Conservation (phyloP, 2,329 filamentous ascomycete species). For the Metarhizium guizhouense region DNA sequence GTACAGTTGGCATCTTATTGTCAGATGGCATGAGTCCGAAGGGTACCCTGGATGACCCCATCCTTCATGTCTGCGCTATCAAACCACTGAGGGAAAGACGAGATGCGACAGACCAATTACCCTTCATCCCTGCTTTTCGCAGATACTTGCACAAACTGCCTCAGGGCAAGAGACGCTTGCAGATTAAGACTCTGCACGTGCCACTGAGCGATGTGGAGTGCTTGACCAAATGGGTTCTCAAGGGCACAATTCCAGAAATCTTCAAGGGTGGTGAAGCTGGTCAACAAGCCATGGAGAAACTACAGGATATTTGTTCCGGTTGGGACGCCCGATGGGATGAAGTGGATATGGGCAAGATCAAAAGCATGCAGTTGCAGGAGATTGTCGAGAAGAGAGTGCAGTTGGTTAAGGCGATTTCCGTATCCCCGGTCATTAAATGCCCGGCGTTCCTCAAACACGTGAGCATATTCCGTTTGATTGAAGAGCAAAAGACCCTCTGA, state of each 20-base stretch:
- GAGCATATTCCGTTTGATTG: constrained; percentile 28
- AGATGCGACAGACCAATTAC: constrained; percentile 76
- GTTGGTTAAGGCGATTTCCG: constrained; percentile 53
- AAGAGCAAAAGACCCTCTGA: background rate
- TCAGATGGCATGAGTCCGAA: constrained; percentile 64
- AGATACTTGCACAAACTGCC: constrained; percentile 59
- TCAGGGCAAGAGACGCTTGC: constrained; percentile 56
- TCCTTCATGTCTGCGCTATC: constrained; percentile 71
- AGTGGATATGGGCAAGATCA: constrained; percentile 71
- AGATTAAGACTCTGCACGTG: constrained; percentile 58
- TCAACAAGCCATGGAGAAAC: constrained; percentile 53
- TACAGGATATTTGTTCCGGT: constrained; percentile 59
- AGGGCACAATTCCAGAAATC: constrained; percentile 50
- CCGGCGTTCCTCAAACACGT: constrained; percentile 80
- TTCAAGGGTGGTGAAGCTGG: constrained; percentile 43
- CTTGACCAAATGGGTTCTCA: constrained; percentile 60
- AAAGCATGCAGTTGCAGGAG: constrained; percentile 73
- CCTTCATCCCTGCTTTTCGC: constrained; percentile 67
- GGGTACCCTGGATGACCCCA: constrained; percentile 47
- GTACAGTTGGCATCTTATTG: constrained; percentile 72
- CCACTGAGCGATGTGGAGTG: constrained; percentile 75
- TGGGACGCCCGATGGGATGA: constrained; percentile 82
- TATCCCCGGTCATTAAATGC: constrained; percentile 59
- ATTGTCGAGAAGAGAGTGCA: constrained; percentile 63
- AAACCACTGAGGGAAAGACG: constrained; percentile 58